Base-by-base conservation (phyloP, 179 eudicot genomes). In the Silene vulgaris region DNA sequence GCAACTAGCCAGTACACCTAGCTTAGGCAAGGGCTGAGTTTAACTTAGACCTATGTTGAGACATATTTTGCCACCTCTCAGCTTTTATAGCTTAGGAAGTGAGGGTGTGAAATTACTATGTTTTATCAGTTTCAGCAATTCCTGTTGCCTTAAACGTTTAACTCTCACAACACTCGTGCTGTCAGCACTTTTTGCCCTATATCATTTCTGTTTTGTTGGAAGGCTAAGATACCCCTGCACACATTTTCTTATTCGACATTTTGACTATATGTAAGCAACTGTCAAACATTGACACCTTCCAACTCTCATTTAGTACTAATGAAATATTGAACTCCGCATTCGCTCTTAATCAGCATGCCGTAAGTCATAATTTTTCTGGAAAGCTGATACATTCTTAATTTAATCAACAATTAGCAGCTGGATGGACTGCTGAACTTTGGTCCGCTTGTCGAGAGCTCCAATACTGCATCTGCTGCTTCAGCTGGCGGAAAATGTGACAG, bases 351-450 rank as follows among this genome's bases (percentile, higher is more conserved):
- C 64, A 63, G 30, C 50, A 48, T 71, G 61, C 7, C 64, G 23
- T 65, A 72, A 57, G 5, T n/a, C 7, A 12, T 20, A 56, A 56
- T n/a, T 73, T 52, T 82, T 37, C 56, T 54, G 23, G 12, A 70
- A 61, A 43, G 70, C 74, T 79, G 78, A 79, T 66, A 30, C 35
- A 35, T 35, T 63, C 35, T 54, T 11, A 48, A 75, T 77, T 28
- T 65, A 75, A 76, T 64, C 35, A 74, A 80, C 78, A 69, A 73
- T 5, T 84, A 85, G 90, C 80, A 84, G 78, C 54, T 87, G 80
- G 92, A 89, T 75, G 86, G 85, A 76, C 80, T 87, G 67, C 76
- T 87, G 65, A 81, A 88, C 75, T 84, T 85, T 65, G 71, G 89
- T 40, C 85, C 87, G 60, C 35, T 76, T 70, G 76, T 72, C 77